Evolutionary conservation across 2,329 filamentous ascomycete genomes (phyloP).

Genomic region (Thermothelomyces thermophilus): DNA sequence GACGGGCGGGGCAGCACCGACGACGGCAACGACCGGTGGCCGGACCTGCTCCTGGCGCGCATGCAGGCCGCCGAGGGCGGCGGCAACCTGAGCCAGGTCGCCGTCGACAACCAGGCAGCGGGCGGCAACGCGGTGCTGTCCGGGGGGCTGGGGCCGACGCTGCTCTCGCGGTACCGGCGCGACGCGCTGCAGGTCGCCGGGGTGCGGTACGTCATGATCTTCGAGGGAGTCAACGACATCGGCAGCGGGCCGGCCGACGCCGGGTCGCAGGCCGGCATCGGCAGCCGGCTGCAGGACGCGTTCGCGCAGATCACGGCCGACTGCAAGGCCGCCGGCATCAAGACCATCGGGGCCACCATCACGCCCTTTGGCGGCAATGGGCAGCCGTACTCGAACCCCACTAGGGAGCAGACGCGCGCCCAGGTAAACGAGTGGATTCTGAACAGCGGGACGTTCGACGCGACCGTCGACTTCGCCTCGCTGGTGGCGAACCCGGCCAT

Average conservation of each 20-base stretch:
- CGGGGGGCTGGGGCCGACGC: slow-evolving; percentile 57
- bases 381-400: slow-evolving; percentile 48
- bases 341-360: slow-evolving; percentile 58
- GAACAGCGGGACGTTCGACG: slow-evolving; percentile 49
- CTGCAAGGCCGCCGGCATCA: slow-evolving; percentile 47
- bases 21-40: slow-evolving; percentile 56
- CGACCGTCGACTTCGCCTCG: slow-evolving; percentile 55
- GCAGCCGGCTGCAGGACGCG: slow-evolving; percentile 46
- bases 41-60: slow-evolving; percentile 47
- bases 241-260: slow-evolving; percentile 42
- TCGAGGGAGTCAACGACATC: slow-evolving; percentile 65
- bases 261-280: slow-evolving; percentile 42
- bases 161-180: slow-evolving; percentile 54
- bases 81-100: slow-evolving; percentile 41
- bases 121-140: slow-evolving; percentile 60
- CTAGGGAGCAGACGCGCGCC: slow-evolving; percentile 50
- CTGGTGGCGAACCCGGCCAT: slow-evolving; percentile 46
- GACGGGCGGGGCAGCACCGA: slow-evolving; percentile 58
- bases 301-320: slow-evolving; percentile 52
- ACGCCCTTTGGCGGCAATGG: slow-evolving; percentile 52
- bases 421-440: slow-evolving; percentile 57
- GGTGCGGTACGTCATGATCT: slow-evolving; percentile 56
- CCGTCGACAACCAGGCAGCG: slow-evolving; percentile 58
- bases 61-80: slow-evolving; percentile 37
- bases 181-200: slow-evolving; percentile 54